Evolutionary conservation across 2,329 filamentous ascomycete genomes (phyloP).

Genomic region (Penicillium italicum): DNA sequence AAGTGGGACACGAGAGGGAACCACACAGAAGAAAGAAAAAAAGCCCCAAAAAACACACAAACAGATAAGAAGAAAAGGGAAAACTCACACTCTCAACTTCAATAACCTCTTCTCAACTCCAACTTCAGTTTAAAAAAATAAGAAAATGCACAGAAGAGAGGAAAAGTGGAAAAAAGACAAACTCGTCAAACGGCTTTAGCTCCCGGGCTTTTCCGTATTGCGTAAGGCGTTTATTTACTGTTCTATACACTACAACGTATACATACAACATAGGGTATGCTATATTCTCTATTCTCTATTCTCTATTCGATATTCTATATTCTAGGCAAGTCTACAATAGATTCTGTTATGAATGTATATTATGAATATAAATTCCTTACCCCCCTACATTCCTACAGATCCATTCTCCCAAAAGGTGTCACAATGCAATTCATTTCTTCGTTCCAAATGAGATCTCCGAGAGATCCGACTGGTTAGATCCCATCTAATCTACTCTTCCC

Average conservation of each 20-base stretch:
- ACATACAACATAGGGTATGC: no score
- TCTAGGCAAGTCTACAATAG: no score
- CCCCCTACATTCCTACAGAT: conserved; percentile 20
- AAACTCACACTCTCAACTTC: conserved; percentile 1
- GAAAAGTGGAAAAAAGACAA: conserved; percentile 20
- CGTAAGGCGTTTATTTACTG: conserved; percentile 26
- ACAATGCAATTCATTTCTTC: conserved; percentile 24
- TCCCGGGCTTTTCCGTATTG: conserved; percentile 41
- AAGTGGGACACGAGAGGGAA: conserved; percentile 10
- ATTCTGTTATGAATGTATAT: no score
- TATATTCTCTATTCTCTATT: background rate
- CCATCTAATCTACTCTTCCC: conserved; percentile 43
- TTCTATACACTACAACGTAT: no score
- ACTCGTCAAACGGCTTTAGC: conserved; percentile 33
- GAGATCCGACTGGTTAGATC: conserved; percentile 3
- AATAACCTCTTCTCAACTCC: conserved; percentile 6
- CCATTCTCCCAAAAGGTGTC: conserved; percentile 12
- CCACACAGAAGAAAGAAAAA: conserved; percentile 2
- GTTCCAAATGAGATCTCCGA: conserved; percentile 10
- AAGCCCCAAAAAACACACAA: background rate
- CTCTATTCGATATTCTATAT: background rate
- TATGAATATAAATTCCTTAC: background rate
- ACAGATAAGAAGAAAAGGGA: background rate
- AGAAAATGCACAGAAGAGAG: conserved; percentile 10
- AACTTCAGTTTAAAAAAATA: background rate